Conservation (phyloP, 352 stramenopile genomes). For the Pythium periplocum region DNA sequence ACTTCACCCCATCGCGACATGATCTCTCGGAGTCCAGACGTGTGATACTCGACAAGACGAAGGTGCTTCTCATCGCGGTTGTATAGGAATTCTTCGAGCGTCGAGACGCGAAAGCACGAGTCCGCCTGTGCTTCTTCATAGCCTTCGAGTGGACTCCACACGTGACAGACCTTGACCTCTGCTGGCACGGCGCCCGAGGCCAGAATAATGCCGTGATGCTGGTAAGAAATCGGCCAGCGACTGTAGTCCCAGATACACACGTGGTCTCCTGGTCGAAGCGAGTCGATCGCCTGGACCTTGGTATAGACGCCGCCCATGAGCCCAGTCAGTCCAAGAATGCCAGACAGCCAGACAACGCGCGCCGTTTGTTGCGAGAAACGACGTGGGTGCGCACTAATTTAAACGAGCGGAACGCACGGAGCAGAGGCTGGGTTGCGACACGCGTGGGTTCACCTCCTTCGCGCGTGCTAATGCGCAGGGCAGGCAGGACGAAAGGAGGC, state of each 20-base stretch:
- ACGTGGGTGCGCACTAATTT: too few relatives aligned
- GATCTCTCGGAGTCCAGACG: slow-evolving; percentile 69
- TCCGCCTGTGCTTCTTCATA: slow-evolving; percentile 75
- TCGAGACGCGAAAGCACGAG: slow-evolving; percentile 84
- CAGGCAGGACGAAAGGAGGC: too few relatives aligned
- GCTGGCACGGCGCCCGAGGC: slow-evolving; percentile 52
- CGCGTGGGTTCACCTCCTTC: too few relatives aligned
- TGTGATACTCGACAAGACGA: slow-evolving; percentile 84
- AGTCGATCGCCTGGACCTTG: slow-evolving; percentile 64
- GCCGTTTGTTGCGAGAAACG: not conserved
- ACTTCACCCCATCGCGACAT: slow-evolving; percentile 83
- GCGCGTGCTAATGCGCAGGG: too few relatives aligned
- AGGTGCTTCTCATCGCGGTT: slow-evolving; percentile 54
- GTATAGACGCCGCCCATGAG: slow-evolving; percentile 76
- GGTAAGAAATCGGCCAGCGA: slow-evolving; percentile 81
- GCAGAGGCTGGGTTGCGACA: too few relatives aligned
- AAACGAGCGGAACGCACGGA: too few relatives aligned
- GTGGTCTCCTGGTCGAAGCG: slow-evolving; percentile 76
- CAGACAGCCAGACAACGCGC: too few relatives aligned
- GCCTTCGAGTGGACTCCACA: slow-evolving; percentile 76
- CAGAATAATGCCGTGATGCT: slow-evolving; percentile 85
- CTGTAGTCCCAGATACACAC: slow-evolving; percentile 84
- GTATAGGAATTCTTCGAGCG: slow-evolving; percentile 77
- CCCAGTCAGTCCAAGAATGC: not conserved
- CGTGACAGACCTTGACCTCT: slow-evolving; percentile 76